Evolutionary conservation across 306 rosid genomes (phyloP), one percentile per base, ranked within the genome.

Genomic region (Quercus gilva): DNA sequence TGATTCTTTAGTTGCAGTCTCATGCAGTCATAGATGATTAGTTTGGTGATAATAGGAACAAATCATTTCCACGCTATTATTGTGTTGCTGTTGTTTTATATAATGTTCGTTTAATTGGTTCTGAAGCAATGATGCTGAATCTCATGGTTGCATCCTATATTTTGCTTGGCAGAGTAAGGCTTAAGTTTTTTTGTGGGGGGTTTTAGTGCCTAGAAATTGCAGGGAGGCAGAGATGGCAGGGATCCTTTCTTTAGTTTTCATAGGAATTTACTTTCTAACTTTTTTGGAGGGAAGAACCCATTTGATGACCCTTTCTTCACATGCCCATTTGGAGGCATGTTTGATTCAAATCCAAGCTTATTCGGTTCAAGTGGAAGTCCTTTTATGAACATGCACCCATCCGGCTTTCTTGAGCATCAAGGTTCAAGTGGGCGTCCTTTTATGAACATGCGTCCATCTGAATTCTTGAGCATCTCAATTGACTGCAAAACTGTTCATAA

Each of bases 301-400:
- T 92, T 95, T 81, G 90, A 90, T 37, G 98, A 92, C 21, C 97
- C 97, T 68, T 95, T 92, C 85, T 93, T 92, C 80, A 84, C 86
- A 58, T 87, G 75, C 43, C 99, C 98, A 2, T 86, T 95, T 29
- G 94, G 94, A 77, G 88, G 97, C 80, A 82, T 91, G 89, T 58
- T 89, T 3, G 85, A 78, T 28, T 71, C 95, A 14, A 83, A 78
- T 29, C 68, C 95, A 18, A 83, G 83, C 73, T n/a, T 87, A 41
- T 81, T 90, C 58, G 88, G 91, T 74, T 74, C 88, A 12, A 65
- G 68, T 49, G 88, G 89, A 20, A 85, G 69, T 74, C 89, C 94
- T 72, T 87, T 86, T 55, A 71, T 71, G 0, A 35, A 35, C 52
- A 88, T 83, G 93, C 85, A 78, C 14, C 85, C 94, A 1, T 19